Evolutionary conservation across 2,329 filamentous ascomycete species (phyloP).

Genomic region (Didymella glomerata): DNA sequence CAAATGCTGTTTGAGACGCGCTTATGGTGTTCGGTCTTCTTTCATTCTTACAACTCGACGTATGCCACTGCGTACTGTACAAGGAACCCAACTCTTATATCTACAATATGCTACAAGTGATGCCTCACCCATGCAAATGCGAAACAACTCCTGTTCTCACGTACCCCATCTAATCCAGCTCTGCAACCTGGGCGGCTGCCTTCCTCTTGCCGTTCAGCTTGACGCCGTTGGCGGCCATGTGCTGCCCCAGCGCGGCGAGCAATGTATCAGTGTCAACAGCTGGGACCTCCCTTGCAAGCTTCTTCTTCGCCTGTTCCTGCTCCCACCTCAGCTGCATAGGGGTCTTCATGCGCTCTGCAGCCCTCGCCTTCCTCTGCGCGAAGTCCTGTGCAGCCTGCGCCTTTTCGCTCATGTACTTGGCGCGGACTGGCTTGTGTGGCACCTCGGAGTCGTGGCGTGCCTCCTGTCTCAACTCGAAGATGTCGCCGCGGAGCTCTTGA

Average conservation of each 20-base stretch:
- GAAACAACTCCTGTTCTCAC: neutral
- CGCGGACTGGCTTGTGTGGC: constrained; percentile 13
- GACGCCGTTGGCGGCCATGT: constrained; percentile 46
- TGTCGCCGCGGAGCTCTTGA: constrained; percentile 81
- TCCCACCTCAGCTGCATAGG: constrained; percentile 48
- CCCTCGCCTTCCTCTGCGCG: constrained; percentile 29
- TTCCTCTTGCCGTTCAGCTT: constrained; percentile 28
- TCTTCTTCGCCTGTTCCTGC: constrained; percentile 38
- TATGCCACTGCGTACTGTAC: constrained; percentile 10
- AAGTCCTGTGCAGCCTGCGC: constrained; percentile 40
- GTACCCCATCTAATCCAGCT: constrained; percentile 23
- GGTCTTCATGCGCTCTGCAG: constrained; percentile 44
- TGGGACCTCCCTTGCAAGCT: constrained; percentile 28
- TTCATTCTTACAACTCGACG: constrained; percentile 6
- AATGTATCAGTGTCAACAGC: constrained; percentile 47
- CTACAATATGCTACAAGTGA: constrained; percentile 32
- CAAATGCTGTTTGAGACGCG: neutral
- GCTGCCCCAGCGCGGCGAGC: constrained; percentile 53
- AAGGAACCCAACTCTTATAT: constrained; percentile 25
- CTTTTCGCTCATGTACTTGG: constrained; percentile 19
- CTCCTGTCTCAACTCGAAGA: constrained; percentile 71
- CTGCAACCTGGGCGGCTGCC: constrained; percentile 13
- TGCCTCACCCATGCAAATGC: constrained; percentile 1
- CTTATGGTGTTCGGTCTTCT: neutral
- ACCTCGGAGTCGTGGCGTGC: constrained; percentile 50